Evolutionary conservation across 495 filamentous ascomycete species (phyloP), one percentile per base, ranked within the genome.

Genomic region (Aspergillus diversus): DNA sequence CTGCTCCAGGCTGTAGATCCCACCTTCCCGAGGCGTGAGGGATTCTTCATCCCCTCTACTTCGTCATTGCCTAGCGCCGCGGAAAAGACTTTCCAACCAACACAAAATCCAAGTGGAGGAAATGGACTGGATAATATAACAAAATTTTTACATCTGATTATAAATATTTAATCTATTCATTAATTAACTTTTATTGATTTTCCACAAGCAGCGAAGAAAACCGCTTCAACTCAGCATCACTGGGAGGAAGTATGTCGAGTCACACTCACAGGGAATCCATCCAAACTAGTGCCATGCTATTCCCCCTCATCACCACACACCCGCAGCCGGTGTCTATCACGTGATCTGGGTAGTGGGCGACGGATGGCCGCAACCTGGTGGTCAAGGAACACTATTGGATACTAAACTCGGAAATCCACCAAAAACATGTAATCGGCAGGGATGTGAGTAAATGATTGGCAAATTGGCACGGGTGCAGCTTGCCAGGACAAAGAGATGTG

Each of bases 271-370:
- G 47, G 11, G 17, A 21, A 50, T 50, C 47, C 5, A 50, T 50
- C 47, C 21, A 11, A 17, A 50, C n/a, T 59, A 64, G 55, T 59
- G 37, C 37, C 56, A 39, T 43, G 33, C 54, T 11, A 33, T 31
- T 16, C 8, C 50, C 39, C 42, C 51, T 50, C 60, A 57, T 61
- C 63, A 59, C 5, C 21, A 55, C 57, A 63, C 57, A 66, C 65
- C 65, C 65, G 68, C 68, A 71, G 63, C 55, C 48, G 37, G 33
- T 48, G 33, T 64, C 34, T 52, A 46, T 71, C 68, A 71, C 68
- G 68, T 71, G 68, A 66, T 42, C 33, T 31, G 39, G 9, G 7
- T 33, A 15, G 11, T 42, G 9, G 50, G 32, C 37, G 21, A 52
- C 3, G 2, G 21, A 27, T 27, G 21, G 21, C 21, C 1, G 21